Percentiles rank a stretch among this genome's conserved stretches.
Evolutionary conservation across 75 land plant genomes (phyloP).

Genomic region (Pseudotsuga menziesii): DNA sequence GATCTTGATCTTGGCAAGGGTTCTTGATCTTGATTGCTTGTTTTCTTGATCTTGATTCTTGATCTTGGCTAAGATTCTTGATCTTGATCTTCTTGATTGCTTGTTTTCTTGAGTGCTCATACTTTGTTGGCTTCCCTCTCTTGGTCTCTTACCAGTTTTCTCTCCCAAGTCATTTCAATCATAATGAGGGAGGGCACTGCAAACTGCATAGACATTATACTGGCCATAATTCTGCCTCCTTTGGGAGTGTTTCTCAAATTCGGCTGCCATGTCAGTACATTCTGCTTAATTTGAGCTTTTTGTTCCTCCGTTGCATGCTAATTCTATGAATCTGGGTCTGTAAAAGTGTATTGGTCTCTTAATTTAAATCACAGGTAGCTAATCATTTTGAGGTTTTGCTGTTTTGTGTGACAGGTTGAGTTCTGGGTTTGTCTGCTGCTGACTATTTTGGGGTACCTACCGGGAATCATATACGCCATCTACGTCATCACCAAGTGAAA

Average conservation of each 20-base stretch:
- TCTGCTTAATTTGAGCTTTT: not conserved
- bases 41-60: too few species aligned
- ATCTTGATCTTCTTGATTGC: too few species aligned
- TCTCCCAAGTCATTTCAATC: not conserved
- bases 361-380: too few species aligned
- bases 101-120: too few species aligned
- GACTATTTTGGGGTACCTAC: constrained; percentile 27
- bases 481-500: not conserved
- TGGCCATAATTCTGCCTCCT: constrained; percentile 35
- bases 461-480: constrained; percentile 44
- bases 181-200: constrained; percentile 8
- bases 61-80: too few species aligned
- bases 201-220: constrained; percentile 19
- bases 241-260: constrained; percentile 32
- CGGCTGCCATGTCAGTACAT: constrained; percentile 16
- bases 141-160: too few species aligned
- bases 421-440: constrained; percentile 1
- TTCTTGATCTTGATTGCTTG: too few species aligned
- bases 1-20: too few species aligned
- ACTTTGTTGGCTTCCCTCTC: too few species aligned
- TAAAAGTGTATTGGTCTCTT: too few species aligned
- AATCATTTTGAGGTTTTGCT: not conserved
- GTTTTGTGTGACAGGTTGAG: not conserved
- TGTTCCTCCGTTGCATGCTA: not conserved
- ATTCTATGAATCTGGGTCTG: too few species aligned